Evolutionary conservation across 495 filamentous ascomycete genomes (phyloP), one percentile per base, ranked within the genome.

Genomic region (Corynascus novoguineensis): DNA sequence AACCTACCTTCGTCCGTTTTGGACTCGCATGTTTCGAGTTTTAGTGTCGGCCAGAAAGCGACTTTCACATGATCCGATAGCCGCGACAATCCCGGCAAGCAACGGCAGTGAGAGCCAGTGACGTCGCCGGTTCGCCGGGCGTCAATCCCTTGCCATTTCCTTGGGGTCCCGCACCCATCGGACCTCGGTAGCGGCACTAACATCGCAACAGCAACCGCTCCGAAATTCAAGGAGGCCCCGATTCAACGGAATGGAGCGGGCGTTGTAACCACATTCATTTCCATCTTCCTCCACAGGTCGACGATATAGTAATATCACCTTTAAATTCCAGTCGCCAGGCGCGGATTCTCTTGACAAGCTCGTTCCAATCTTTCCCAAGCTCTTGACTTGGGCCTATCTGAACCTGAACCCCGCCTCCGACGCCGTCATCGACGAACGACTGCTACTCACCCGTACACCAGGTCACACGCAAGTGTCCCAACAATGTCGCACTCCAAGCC

Each of bases 401-500:
- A n/a, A n/a, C n/a, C n/a, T n/a, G n/a, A n/a, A n/a, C n/a, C n/a
- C n/a, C n/a, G n/a, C n/a, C n/a, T n/a, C n/a, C n/a, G n/a, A 21
- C 46, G 28, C 28, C 15, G 14, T n/a, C 44, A 17, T 47, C 22
- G 34, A 51, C n/a, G n/a, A n/a, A n/a, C n/a, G n/a, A n/a, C n/a
- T n/a, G n/a, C n/a, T n/a, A n/a, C n/a, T 9, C 32, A 17, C 25
- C 56, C 17, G 22, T n/a, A n/a, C 37, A 31, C 25, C 42, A 40
- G 10, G 41, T 24, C 22, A 17, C 35, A 12, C 15, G 45, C 42
- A 62, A 24, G 35, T 42, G 19, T 14, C 53, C 51, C n/a, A n/a
- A 65, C 21, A 37, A 73, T 76, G 69, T 64, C 70, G 12, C 63
- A 71, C 27, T 68, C 75, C 37, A 78, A 76, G 58, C 72, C 76